Percentiles rank a stretch among this genome's conserved stretches.
These are phyloP conservation scores for Seiridium cupressi DNA, from an alignment of 2,329 filamentous ascomycete genomes.

Conservation along the genomic window DNA sequence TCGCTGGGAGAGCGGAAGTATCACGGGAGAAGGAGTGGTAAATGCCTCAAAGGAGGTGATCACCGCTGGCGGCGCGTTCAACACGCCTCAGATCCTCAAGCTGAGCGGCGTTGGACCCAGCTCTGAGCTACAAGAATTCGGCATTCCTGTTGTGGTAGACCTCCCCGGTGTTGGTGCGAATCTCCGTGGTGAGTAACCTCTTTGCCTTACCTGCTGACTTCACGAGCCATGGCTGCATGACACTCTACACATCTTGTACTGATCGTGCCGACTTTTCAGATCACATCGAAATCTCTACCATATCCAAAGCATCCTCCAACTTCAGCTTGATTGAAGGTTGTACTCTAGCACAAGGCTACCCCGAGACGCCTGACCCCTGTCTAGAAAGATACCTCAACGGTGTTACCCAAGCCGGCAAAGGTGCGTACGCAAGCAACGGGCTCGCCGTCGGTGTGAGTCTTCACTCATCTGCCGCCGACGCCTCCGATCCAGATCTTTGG, in stretches of 20 bases:
- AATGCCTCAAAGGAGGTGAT: constrained; percentile 45
- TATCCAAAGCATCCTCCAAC: constrained; percentile 37
- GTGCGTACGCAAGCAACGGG: constrained; percentile 43
- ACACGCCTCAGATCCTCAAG: constrained; percentile 51
- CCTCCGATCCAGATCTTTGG: neutral
- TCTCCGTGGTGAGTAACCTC: constrained; percentile 35
- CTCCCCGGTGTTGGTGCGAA: constrained; percentile 58
- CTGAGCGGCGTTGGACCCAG: constrained; percentile 44
- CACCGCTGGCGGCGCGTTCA: constrained; percentile 50
- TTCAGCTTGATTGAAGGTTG: constrained; percentile 35
- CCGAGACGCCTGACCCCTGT: constrained; percentile 32
- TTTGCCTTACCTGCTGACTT: too few species aligned
- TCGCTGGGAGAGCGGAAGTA: constrained; percentile 14
- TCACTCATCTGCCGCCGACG: neutral
- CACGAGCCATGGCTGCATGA: too few species aligned
- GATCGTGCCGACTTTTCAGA: constrained; percentile 28
- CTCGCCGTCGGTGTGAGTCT: constrained; percentile 41
- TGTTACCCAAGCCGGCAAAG: constrained; percentile 23
- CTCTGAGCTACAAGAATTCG: constrained; percentile 31
- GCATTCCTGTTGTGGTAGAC: constrained; percentile 43
- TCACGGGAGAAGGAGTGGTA: constrained; percentile 29
- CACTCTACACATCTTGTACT: too few species aligned
- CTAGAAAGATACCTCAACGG: constrained; percentile 31
- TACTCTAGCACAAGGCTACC: constrained; percentile 31
- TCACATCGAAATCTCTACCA: constrained; percentile 46